Percentiles rank a stretch among this genome's conserved stretches.
phyloP scores from a whole-genome alignment of 1,284 basidiomycete species.

The Austroboletus novae-zelandiae region DNA sequence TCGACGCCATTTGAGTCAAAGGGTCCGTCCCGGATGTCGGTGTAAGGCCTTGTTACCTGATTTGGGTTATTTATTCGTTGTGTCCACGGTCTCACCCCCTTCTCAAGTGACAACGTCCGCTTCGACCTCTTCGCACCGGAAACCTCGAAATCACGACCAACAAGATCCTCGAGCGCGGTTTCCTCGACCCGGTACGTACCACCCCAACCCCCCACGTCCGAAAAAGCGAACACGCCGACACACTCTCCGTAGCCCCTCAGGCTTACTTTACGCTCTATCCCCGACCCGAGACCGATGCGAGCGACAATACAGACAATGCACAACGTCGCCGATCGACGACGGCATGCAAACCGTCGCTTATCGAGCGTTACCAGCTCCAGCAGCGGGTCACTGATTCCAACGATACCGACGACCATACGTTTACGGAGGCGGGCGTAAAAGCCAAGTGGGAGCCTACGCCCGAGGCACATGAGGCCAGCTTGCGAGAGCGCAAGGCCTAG shows the following conservation, averaged over 20 bases:
- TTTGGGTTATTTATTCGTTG: too few species aligned
- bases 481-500: conserved; percentile 73
- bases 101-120: conserved; percentile 68
- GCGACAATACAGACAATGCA: conserved; percentile 3
- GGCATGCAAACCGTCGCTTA: conserved; percentile 49
- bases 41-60: too few species aligned
- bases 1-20: too few species aligned
- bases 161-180: conserved; percentile 75
- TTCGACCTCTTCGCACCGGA: conserved; percentile 78
- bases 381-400: conserved; percentile 35
- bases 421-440: conserved; percentile 54
- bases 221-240: not conserved
- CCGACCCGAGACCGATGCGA: conserved; percentile 32
- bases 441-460: conserved; percentile 73
- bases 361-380: conserved; percentile 65
- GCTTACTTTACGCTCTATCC: conserved; percentile 72
- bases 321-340: conserved; percentile 22
- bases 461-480: conserved; percentile 70
- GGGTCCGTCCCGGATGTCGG: too few species aligned
- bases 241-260: conserved; percentile 57
- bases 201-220: not conserved
- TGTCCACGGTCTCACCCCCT: not conserved
- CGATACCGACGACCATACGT: conserved; percentile 10
- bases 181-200: conserved; percentile 69
- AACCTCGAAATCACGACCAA: conserved; percentile 73